phyloP scores from a whole-genome alignment of 768 basidiomycete genomes.

The Cystobasidium ongulense region DNA sequence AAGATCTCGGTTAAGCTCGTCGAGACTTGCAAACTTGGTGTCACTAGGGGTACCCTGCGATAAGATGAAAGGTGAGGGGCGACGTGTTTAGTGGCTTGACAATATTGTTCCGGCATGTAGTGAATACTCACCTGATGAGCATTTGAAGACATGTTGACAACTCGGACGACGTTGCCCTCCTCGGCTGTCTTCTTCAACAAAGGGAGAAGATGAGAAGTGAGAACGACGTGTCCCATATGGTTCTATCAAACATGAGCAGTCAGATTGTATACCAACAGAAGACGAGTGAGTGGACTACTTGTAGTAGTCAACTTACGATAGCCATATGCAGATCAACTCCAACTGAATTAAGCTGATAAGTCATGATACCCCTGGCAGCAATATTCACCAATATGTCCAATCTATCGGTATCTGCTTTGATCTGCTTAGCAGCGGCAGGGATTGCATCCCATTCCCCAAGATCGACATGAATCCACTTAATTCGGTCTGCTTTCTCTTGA shows the following conservation, averaged over 20 bases:
- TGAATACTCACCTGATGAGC: constrained; percentile 28
- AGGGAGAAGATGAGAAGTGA: constrained; percentile 27
- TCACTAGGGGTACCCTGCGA: constrained; percentile 14
- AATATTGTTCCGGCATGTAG: not conserved
- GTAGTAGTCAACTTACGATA: not conserved
- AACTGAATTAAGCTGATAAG: constrained; percentile 28
- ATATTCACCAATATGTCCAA: constrained; percentile 34
- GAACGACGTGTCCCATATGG: constrained; percentile 32
- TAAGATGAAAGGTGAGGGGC: not conserved
- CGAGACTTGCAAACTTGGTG: constrained; percentile 27
- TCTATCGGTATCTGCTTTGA: constrained; percentile 29
- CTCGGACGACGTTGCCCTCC: constrained; percentile 20
- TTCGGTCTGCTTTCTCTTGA: constrained; percentile 26
- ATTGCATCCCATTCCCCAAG: constrained; percentile 23
- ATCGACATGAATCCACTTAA: constrained; percentile 22
- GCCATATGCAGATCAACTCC: constrained; percentile 29
- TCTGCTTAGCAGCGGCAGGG: constrained; percentile 29
- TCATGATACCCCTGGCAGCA: constrained; percentile 32
- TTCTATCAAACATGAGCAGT: not conserved
- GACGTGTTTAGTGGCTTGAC: not conserved
- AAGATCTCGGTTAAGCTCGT: constrained; percentile 32
- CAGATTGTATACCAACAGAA: not conserved
- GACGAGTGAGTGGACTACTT: not conserved
- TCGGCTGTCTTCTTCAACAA: constrained; percentile 28
- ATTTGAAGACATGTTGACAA: constrained; percentile 28